phyloP scores from a whole-genome alignment of 139 green algal genomes.

The Chlorella vulgaris region DNA sequence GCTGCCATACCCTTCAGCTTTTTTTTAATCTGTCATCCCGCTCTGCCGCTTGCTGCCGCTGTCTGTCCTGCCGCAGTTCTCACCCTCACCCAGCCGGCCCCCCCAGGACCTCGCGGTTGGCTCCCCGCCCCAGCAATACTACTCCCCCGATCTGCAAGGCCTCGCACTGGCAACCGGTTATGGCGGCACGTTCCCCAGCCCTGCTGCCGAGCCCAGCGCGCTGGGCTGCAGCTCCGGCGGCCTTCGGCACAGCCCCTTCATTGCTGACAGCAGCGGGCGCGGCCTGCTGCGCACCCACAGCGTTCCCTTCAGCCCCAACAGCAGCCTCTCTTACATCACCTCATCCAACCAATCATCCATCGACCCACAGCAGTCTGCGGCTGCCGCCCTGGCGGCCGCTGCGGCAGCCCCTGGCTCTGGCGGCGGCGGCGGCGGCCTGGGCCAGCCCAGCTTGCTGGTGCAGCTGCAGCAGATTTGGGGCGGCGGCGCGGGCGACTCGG shows the following conservation, averaged over 20 bases:
- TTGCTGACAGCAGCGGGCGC: neutral
- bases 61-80: neutral
- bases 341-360: neutral
- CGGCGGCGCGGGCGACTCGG: neutral
- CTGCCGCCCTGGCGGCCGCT: neutral
- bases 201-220: neutral
- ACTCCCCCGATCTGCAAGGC: neutral
- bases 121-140: neutral
- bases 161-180: neutral
- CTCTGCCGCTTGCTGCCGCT: too few relatives aligned
- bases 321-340: neutral
- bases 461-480: conserved; percentile 35
- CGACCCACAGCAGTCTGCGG: neutral
- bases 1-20: neutral
- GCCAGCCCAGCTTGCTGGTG: conserved; percentile 5
- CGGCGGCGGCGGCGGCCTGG: neutral
- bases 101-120: neutral
- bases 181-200: neutral
- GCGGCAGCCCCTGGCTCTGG: neutral
- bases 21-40: too few relatives aligned
- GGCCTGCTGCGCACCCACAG: neutral
- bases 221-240: too few relatives aligned
- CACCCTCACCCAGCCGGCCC: neutral
- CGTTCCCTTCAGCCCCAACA: conserved; percentile 1
- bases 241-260: neutral